A percentile compares a stretch with the other conserved stretches of the same genome.
Conservation (phyloP, 2,329 filamentous ascomycete species). For the Aureobasidium pullulans region DNA sequence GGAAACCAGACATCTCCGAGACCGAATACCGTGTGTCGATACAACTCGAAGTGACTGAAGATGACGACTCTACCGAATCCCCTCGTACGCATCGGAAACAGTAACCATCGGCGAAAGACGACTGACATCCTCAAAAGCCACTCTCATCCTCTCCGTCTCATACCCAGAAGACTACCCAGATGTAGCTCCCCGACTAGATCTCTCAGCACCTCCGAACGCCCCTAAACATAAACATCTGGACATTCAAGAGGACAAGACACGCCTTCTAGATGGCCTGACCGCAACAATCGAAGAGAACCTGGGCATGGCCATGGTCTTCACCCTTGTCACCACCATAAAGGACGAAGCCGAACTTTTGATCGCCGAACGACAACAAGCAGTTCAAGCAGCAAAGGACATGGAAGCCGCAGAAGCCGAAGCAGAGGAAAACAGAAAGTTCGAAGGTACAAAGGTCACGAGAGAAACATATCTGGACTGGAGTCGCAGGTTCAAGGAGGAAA, state of each 20-base stretch:
- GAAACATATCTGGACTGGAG: slow-evolving; percentile 83
- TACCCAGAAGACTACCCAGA: slow-evolving; percentile 92
- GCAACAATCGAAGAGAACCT: slow-evolving; percentile 83
- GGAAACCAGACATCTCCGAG: slow-evolving; percentile 69
- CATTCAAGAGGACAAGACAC: slow-evolving; percentile 69
- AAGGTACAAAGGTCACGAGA: slow-evolving; percentile 79
- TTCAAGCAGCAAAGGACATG: slow-evolving; percentile 45
- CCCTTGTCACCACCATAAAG: slow-evolving; percentile 78
- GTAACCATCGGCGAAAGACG: neutral
- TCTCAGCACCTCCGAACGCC: slow-evolving; percentile 65
- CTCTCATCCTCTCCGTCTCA: slow-evolving; percentile 72
- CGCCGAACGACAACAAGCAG: slow-evolving; percentile 60
- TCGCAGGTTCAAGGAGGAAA: slow-evolving; percentile 67
- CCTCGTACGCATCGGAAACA: slow-evolving; percentile 38
- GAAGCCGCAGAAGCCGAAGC: slow-evolving; percentile 61
- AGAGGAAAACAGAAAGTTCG: slow-evolving; percentile 94
- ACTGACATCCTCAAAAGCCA: slow-evolving; percentile 36
- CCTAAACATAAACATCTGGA: slow-evolving; percentile 66
- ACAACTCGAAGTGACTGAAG: slow-evolving; percentile 66
- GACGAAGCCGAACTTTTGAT: slow-evolving; percentile 85
- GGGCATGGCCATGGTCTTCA: slow-evolving; percentile 97
- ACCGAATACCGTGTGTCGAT: slow-evolving; percentile 82
- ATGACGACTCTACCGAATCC: slow-evolving; percentile 49
- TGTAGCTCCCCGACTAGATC: slow-evolving; percentile 71
- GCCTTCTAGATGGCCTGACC: slow-evolving; percentile 62